Base-by-base conservation (phyloP, 78 protist species). In the Speleostelium caveatum region DNA sequence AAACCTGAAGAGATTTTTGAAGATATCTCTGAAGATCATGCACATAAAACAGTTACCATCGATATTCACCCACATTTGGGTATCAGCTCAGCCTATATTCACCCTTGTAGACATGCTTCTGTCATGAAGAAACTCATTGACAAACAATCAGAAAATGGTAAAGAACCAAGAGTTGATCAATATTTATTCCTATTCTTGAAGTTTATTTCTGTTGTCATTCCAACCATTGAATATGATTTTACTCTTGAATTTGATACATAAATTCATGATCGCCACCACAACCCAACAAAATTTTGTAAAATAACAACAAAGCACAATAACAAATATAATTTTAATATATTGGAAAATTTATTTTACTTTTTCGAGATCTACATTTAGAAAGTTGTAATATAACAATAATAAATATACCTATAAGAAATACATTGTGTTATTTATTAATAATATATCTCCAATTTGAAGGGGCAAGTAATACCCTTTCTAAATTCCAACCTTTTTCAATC, bases 161-260 rank as follows among this genome's bases (percentile, higher is more conserved):
- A 72, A 26, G 55, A 74, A 24, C 93, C 86, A 68, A 88, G 94
- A 59, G 96, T 93, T 53, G 94, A 88, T 32, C 92, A 76, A 63
- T 95, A 96, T 87, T 56, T 98, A 16, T 86, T 96, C 91, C 76
- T 96, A 32, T 97, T 98, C 90, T 93, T 97, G 42, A 98, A 98
- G 94, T 98, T 98, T 73, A 91, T 98, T 36, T 80, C 94, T 26
- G 35, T 95, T 32, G 98, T 97, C 33, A 96, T 97, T 35, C 99
- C 99, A 45, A 98, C 99, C 39, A 98, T 98, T 30, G 97, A 97
- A 53, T 98, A 97, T 71, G 99, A 98, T 83, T 96, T 76, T 85
- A 96, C 98, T 51, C 53, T 94, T 14, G 95, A 85, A 33, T 73
- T 93, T 69, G 80, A 93, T 76, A 86, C 93, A 38, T 83, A 83